These are phyloP conservation scores for Trametes sp. DNA, from an alignment of 1,284 basidiomycete species.

Conservation along the genomic window DNA sequence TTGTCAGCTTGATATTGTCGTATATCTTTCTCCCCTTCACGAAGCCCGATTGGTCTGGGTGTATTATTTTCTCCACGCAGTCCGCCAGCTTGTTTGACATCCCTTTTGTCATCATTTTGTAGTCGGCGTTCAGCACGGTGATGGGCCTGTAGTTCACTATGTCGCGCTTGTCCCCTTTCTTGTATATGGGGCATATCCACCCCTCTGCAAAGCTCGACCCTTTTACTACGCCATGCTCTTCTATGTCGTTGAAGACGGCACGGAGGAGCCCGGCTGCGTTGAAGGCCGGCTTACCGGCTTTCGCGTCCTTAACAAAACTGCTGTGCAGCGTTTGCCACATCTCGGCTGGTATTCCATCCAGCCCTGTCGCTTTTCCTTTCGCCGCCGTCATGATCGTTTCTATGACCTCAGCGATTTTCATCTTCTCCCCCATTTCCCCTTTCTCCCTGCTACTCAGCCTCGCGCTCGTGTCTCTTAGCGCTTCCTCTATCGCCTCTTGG, in stretches of 20 bases:
- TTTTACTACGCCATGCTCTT: constrained; percentile 14
- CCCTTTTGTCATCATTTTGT: constrained; percentile 39
- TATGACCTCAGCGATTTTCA: background rate
- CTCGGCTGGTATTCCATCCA: constrained; percentile 32
- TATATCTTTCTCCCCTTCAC: constrained; percentile 35
- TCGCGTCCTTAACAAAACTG: background rate
- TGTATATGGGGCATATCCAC: constrained; percentile 44
- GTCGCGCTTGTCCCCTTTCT: constrained; percentile 8
- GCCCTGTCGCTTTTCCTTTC: constrained; percentile 17
- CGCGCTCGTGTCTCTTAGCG: background rate
- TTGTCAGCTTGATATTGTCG: constrained; percentile 35
- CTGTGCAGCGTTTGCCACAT: constrained; percentile 26
- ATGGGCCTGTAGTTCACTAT: constrained; percentile 45
- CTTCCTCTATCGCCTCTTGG: background rate
- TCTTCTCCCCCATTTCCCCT: background rate
- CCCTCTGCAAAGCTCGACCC: constrained; percentile 36
- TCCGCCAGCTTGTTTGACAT: constrained; percentile 30
- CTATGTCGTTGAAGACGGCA: constrained; percentile 33
- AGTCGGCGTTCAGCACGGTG: constrained; percentile 44
- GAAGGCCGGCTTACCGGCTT: background rate
- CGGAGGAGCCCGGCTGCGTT: constrained; percentile 24
- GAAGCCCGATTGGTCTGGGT: constrained; percentile 42
- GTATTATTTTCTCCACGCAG: constrained; percentile 26
- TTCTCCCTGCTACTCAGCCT: background rate
- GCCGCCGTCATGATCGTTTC: background rate